These are phyloP conservation scores for Laguncularia racemosa DNA, from an alignment of 345 rosid species.

Conservation along the genomic window DNA sequence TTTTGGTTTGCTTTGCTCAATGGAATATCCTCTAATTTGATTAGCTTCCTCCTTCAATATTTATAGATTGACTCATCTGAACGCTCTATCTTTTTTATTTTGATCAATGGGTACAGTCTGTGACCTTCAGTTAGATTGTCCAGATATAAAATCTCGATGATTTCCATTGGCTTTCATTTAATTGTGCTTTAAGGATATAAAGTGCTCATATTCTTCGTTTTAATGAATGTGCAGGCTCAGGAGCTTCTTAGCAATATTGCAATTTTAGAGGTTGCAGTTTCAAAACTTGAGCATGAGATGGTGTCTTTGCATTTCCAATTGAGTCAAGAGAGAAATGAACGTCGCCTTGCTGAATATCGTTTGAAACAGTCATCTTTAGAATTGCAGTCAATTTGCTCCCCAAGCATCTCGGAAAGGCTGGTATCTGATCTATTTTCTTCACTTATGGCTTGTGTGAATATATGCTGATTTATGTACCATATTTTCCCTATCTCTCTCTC, in stretches of 20 bases:
- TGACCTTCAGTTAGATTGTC: too few species aligned
- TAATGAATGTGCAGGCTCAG: constrained; percentile 40
- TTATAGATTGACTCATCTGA: too few species aligned
- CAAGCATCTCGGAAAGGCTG: constrained; percentile 14
- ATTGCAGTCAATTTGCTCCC: constrained; percentile 28
- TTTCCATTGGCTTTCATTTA: background rate
- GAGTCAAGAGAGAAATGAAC: constrained; percentile 88
- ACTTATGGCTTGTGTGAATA: too few species aligned
- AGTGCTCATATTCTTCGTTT: background rate
- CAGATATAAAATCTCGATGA: too few species aligned
- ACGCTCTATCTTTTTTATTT: too few species aligned
- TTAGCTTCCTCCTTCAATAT: background rate
- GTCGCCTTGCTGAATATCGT: constrained; percentile 75
- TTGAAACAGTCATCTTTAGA: constrained; percentile 49
- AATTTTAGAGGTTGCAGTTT: constrained; percentile 56
- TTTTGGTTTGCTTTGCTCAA: too few species aligned
- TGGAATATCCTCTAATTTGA: background rate
- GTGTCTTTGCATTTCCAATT: constrained; percentile 82
- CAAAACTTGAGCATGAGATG: constrained; percentile 75
- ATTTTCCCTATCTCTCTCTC: too few species aligned
- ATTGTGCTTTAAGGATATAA: background rate
- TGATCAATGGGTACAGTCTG: too few species aligned
- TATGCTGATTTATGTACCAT: too few species aligned
- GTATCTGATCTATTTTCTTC: constrained; percentile 13
- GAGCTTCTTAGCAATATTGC: constrained; percentile 63